phyloP scores from a whole-genome alignment of 805 yeast species.

The Maudiozyma turicensis region DNA sequence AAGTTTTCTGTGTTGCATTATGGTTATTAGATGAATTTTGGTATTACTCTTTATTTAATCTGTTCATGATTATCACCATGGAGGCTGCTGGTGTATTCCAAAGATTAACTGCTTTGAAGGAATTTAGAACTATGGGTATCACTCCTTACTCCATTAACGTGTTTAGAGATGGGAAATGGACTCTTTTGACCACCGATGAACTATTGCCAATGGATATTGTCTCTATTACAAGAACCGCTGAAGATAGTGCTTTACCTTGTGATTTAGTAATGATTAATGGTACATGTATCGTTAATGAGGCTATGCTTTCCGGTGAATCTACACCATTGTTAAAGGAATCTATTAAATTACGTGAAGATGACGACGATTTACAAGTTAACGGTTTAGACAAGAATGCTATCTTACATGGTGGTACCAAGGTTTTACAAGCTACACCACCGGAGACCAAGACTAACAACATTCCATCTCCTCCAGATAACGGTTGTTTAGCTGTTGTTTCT shows the following conservation, averaged over 20 bases:
- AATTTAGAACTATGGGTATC: conserved; percentile 94
- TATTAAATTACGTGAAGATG: conserved; percentile 66
- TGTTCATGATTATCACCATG: conserved; percentile 86
- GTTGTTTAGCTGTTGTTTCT: conserved; percentile 82
- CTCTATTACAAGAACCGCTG: conserved; percentile 78
- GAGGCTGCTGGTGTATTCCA: conserved; percentile 93
- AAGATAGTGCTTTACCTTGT: conserved; percentile 90
- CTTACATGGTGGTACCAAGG: conserved; percentile 93
- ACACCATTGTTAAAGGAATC: conserved; percentile 94
- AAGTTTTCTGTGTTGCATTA: conserved; percentile 86
- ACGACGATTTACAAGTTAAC: conserved; percentile 60
- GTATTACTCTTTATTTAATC: conserved; percentile 86
- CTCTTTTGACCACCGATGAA: conserved; percentile 54
- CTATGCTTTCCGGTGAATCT: conserved; percentile 97
- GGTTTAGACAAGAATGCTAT: conserved; percentile 83
- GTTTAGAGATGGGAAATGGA: conserved; percentile 65
- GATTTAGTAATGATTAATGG: conserved; percentile 82
- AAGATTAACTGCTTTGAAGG: conserved; percentile 88
- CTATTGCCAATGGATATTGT: conserved; percentile 88
- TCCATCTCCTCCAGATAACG: conserved; percentile 75
- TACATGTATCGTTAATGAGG: conserved; percentile 92
- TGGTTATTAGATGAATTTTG: conserved; percentile 97
- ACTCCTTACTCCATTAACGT: conserved; percentile 78
- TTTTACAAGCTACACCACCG: conserved; percentile 79
- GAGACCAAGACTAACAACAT: conserved; percentile 34